Percentiles rank a stretch among this genome's conserved stretches.
Conservation (phyloP, 257 asterid genomes). For the Penstemon newberryi region DNA sequence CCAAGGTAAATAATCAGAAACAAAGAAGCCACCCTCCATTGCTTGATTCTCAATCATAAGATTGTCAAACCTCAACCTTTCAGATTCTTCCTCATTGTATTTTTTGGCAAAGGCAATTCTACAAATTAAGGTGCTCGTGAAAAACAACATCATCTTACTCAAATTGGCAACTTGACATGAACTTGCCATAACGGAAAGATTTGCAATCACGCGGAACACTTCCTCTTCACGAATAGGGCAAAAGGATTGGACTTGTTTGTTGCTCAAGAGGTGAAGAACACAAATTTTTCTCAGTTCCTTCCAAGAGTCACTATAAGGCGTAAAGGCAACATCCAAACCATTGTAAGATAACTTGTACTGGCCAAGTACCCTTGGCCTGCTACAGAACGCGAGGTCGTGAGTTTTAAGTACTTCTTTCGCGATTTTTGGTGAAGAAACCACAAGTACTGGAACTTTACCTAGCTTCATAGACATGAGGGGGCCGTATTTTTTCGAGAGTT, state of each 20-base stretch:
- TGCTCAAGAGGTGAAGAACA: conserved; percentile 23
- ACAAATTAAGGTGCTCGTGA: conserved; percentile 19
- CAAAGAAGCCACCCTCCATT: conserved; percentile 23
- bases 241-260: conserved; percentile 25
- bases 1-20: conserved; percentile 27
- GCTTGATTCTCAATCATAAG: conserved; percentile 27
- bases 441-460: conserved; percentile 1
- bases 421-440: conserved; percentile 21
- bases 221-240: conserved; percentile 9
- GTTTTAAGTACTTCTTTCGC: conserved; percentile 24
- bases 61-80: conserved; percentile 17
- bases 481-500: conserved; percentile 19
- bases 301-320: conserved; percentile 22
- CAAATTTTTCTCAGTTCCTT: conserved; percentile 19
- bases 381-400: conserved; percentile 20
- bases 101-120: conserved; percentile 24
- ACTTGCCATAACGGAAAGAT: neutral
- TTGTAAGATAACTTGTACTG: conserved; percentile 7
- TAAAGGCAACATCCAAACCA: conserved; percentile 21
- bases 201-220: conserved; percentile 11
- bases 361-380: conserved; percentile 11
- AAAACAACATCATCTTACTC: conserved; percentile 20
- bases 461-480: conserved; percentile 26
- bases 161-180: neutral
- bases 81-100: neutral